phyloP scores from a whole-genome alignment of 768 basidiomycete genomes.

The Agrocybe pediades region DNA sequence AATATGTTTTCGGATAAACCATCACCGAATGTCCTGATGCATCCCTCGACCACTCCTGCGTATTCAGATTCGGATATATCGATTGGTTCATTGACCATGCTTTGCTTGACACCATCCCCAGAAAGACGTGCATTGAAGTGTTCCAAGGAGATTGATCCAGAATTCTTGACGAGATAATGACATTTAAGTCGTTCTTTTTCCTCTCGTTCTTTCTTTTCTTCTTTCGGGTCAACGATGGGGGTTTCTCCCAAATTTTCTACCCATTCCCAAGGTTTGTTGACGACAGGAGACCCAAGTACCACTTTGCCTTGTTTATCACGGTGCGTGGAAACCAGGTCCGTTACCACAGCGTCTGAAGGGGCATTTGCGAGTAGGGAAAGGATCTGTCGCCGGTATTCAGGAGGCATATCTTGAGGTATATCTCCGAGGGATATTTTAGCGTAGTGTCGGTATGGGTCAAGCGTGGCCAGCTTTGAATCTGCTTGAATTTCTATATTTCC shows the following conservation, averaged over 20 bases:
- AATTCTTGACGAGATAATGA: slow-evolving; percentile 55
- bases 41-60: slow-evolving; percentile 31
- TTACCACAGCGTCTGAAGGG: slow-evolving; percentile 50
- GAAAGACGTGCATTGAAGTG: slow-evolving; percentile 67
- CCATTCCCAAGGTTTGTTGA: slow-evolving; percentile 88
- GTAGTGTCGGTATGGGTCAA: slow-evolving; percentile 69
- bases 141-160: slow-evolving; percentile 72
- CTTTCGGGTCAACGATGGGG: slow-evolving; percentile 41
- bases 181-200: slow-evolving; percentile 38
- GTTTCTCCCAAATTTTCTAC: slow-evolving; percentile 74
- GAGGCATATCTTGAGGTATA: slow-evolving; percentile 57
- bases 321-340: slow-evolving; percentile 60
- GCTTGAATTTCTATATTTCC: slow-evolving; percentile 55
- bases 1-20: slow-evolving; percentile 66
- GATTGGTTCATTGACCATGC: slow-evolving; percentile 27
- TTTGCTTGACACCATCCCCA: slow-evolving; percentile 52
- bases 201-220: slow-evolving; percentile 40
- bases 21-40: slow-evolving; percentile 66
- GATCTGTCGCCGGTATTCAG: slow-evolving; percentile 58
- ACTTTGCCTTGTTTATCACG: slow-evolving; percentile 55
- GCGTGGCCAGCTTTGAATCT: slow-evolving; percentile 53
- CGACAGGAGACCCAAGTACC: slow-evolving; percentile 51
- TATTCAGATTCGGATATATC: slow-evolving; percentile 12
- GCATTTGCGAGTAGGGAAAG: slow-evolving; percentile 58
- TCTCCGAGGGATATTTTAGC: slow-evolving; percentile 51